Evolutionary conservation across 257 asterid species (phyloP).

Genomic region (Gentiana macrophylla): DNA sequence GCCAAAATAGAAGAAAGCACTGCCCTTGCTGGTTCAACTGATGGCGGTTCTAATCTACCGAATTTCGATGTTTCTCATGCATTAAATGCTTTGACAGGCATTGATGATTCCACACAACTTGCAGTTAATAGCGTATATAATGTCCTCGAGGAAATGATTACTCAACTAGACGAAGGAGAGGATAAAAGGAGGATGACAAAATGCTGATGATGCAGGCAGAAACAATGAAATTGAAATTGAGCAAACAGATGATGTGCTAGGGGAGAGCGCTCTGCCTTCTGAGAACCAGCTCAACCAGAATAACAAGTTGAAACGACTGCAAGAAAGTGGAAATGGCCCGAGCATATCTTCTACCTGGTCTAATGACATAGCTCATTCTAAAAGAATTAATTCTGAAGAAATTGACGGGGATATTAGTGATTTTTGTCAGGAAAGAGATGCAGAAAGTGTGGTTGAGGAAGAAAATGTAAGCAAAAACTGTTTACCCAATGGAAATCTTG

Average conservation of each 20-base stretch:
- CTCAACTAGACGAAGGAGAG: slow-evolving; percentile 50
- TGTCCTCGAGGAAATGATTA: slow-evolving; percentile 80
- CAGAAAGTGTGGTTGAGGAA: slow-evolving; percentile 19
- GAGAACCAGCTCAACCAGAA: slow-evolving; percentile 17
- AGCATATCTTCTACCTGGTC: slow-evolving; percentile 20
- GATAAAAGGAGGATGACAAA: slow-evolving; percentile 28
- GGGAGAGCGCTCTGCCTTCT: slow-evolving; percentile 15
- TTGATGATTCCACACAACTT: slow-evolving; percentile 93
- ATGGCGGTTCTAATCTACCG: slow-evolving; percentile 33
- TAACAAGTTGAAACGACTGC: slow-evolving; percentile 20
- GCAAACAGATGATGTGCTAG: slow-evolving; percentile 21
- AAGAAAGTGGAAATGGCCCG: slow-evolving; percentile 12
- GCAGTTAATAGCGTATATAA: slow-evolving; percentile 83
- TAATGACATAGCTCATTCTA: slow-evolving; percentile 15
- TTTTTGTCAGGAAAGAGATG: slow-evolving; percentile 11
- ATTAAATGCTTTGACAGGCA: slow-evolving; percentile 62
- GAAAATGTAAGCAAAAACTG: slow-evolving; percentile 19
- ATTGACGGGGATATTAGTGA: slow-evolving; percentile 9
- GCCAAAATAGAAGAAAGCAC: slow-evolving; percentile 37
- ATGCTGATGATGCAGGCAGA: slow-evolving; percentile 18
- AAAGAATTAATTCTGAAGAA: slow-evolving; percentile 16
- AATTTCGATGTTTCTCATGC: slow-evolving; percentile 71
- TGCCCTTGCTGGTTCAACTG: slow-evolving; percentile 20
- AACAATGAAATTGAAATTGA: slow-evolving; percentile 6
- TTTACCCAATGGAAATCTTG: slow-evolving; percentile 23